Base-by-base conservation (phyloP, 257 asterid genomes). In the Jacaranda mimosifolia region DNA sequence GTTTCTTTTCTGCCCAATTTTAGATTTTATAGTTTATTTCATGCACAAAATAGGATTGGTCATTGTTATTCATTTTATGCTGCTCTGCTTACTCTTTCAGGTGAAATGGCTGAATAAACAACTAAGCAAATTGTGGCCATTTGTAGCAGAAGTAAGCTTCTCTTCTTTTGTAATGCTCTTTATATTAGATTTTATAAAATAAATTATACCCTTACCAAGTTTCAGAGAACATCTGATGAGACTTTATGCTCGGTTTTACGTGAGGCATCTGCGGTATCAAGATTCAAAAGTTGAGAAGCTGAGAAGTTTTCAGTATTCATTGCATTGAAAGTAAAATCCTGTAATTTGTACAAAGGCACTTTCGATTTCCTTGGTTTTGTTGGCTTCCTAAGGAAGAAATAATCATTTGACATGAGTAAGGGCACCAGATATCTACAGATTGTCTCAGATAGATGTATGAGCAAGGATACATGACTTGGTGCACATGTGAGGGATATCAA, bases 41-140 rank as follows among this genome's bases (percentile, higher is more conserved):
- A 9, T 12, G 76, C 42, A 63, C 36, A 39, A 38, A 26, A 45
- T 72, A 19, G 72, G 39, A 64, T 65, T 63, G 49, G 70, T 67
- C 71, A 65, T 73, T 69, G 62, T 63, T 35, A 35, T 39, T 77
- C 55, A 60, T 59, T 32, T 48, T 62, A 35, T 76, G 55, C 17
- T 86, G 32, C 57, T 76, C 42, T 58, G 52, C 70, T 63, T 17
- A 15, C 74, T 43, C 51, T 86, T 87, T 81, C 92, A 96, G 99
- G 99, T 91, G 78, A 96, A 96, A 79, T 96, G 99, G 99, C 89
- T 96, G 77, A 96, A 96, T 88, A 92, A 86, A 82, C 98, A 93
- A 51, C 87, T 96, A 82, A 79, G 86, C 77, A 96, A 96, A 79
- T 80, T 96, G 77, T 96, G 99, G 99, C 99, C 99, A 66, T 96